Conservation (phyloP, 2,329 filamentous ascomycete species). For the Fusarium sulawesiense region DNA sequence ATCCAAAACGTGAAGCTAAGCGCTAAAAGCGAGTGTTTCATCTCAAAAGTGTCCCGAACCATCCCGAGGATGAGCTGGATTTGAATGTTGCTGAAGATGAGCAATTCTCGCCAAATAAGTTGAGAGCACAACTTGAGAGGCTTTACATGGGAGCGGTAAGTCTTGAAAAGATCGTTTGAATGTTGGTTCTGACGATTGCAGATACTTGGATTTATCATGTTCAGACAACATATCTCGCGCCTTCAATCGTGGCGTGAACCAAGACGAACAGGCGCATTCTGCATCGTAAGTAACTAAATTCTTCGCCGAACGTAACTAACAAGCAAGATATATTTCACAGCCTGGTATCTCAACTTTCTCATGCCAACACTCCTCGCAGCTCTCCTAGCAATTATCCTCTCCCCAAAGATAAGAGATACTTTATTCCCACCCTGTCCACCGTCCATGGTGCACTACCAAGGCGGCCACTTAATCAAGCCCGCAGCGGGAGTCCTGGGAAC, state of each 20-base stretch:
- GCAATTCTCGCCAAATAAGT: slow-evolving; percentile 83
- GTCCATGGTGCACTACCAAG: slow-evolving; percentile 73
- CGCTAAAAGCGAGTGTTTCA: slow-evolving; percentile 4
- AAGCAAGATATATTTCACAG: slow-evolving; percentile 60
- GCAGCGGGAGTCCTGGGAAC: slow-evolving; percentile 78
- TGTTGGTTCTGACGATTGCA: neutral
- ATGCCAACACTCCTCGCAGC: slow-evolving; percentile 67
- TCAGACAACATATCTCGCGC: slow-evolving; percentile 74
- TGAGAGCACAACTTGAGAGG: slow-evolving; percentile 79
- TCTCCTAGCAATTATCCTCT: slow-evolving; percentile 71
- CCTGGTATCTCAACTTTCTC: slow-evolving; percentile 76
- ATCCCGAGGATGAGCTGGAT: slow-evolving; percentile 12
- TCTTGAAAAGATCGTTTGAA: slow-evolving; percentile 49
- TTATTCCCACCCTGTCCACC: slow-evolving; percentile 82
- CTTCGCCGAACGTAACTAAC: slow-evolving; percentile 54
- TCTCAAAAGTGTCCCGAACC: neutral
- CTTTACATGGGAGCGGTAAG: slow-evolving; percentile 79
- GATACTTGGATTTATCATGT: neutral
- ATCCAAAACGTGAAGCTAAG: neutral
- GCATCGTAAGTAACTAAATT: neutral
- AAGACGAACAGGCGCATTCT: slow-evolving; percentile 63
- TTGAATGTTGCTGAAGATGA: slow-evolving; percentile 70
- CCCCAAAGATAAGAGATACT: slow-evolving; percentile 66
- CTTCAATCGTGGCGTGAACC: slow-evolving; percentile 81
- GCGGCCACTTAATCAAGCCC: slow-evolving; percentile 79